Conservation (phyloP, 2,329 filamentous ascomycete species). For the Epichloe uncinata region DNA sequence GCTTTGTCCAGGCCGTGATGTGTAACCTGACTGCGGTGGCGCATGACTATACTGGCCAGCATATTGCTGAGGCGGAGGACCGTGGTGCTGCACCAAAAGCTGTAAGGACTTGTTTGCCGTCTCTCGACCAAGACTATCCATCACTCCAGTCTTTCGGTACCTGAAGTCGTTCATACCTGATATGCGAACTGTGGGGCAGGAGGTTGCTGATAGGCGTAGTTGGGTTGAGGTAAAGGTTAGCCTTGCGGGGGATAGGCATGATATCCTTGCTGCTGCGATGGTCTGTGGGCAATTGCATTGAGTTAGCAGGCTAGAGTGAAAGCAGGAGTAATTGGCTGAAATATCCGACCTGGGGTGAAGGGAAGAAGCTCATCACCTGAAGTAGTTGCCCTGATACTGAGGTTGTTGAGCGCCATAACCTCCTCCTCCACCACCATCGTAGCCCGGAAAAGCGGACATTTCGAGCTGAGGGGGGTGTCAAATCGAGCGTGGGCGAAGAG, state of each 20-base stretch:
- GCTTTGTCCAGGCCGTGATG: conserved; percentile 32
- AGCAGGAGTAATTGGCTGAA: background rate
- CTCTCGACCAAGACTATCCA: background rate
- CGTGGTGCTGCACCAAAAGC: conserved; percentile 10
- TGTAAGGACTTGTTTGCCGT: background rate
- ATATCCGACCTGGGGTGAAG: no score
- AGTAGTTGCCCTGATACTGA: conserved; percentile 25
- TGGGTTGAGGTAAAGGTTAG: conserved; percentile 35
- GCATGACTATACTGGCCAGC: conserved; percentile 16
- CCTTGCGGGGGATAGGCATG: conserved; percentile 31
- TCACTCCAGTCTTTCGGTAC: conserved; percentile 17
- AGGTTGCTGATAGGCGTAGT: conserved; percentile 30
- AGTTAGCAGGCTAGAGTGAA: background rate
- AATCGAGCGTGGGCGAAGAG: background rate
- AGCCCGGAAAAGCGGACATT: conserved; percentile 53
- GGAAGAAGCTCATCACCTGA: conserved; percentile 6
- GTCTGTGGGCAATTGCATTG: conserved; percentile 1
- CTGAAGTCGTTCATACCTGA: conserved; percentile 14
- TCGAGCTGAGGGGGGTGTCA: conserved; percentile 5
- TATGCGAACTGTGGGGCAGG: conserved; percentile 29
- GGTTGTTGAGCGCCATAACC: conserved; percentile 26
- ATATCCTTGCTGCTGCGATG: conserved; percentile 7
- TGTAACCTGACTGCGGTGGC: conserved; percentile 32
- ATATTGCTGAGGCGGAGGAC: conserved; percentile 21
- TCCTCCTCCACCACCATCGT: conserved; percentile 28